Conservation (phyloP, 1,139 yeast species). For the Blastobotrys niveus region DNA sequence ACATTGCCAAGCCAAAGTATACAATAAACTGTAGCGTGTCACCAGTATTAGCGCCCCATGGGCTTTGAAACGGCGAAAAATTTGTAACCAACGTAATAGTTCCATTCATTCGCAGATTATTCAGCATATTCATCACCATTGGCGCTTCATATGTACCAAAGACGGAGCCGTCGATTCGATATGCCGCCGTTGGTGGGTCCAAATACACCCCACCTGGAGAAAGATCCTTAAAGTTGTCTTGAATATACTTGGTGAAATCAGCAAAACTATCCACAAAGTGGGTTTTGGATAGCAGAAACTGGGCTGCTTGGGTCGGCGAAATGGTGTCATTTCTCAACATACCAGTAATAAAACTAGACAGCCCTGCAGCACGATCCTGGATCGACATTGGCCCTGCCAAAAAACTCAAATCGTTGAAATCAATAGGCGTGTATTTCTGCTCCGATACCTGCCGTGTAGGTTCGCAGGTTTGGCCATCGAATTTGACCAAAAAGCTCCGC, state of each 20-base stretch:
- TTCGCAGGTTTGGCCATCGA: constrained; percentile 26
- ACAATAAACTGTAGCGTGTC: constrained; percentile 34
- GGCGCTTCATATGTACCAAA: constrained; percentile 27
- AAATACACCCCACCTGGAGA: constrained; percentile 35
- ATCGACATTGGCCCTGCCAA: constrained; percentile 19
- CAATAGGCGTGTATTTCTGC: constrained; percentile 24
- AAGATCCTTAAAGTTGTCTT: constrained; percentile 22
- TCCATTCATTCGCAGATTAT: constrained; percentile 32
- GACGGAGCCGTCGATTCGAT: constrained; percentile 26
- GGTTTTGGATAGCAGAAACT: constrained; percentile 16
- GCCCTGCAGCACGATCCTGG: constrained; percentile 20
- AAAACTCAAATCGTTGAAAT: constrained; percentile 6
- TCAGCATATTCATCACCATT: constrained; percentile 28
- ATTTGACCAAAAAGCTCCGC: constrained; percentile 25
- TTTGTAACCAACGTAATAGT: constrained; percentile 28
- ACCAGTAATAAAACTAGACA: constrained; percentile 19
- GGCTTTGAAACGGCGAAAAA: constrained; percentile 33
- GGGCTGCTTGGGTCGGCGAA: constrained; percentile 14
- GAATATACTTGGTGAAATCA: constrained; percentile 22
- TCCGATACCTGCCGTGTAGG: constrained; percentile 18
- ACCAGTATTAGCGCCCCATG: constrained; percentile 32
- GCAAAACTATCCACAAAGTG: constrained; percentile 18
- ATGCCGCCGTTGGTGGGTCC: constrained; percentile 28
- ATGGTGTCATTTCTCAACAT: constrained; percentile 16
- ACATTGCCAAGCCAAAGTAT: constrained; percentile 35